These are phyloP conservation scores for Mycena floridula DNA, from an alignment of 768 basidiomycete species.

Conservation along the genomic window DNA sequence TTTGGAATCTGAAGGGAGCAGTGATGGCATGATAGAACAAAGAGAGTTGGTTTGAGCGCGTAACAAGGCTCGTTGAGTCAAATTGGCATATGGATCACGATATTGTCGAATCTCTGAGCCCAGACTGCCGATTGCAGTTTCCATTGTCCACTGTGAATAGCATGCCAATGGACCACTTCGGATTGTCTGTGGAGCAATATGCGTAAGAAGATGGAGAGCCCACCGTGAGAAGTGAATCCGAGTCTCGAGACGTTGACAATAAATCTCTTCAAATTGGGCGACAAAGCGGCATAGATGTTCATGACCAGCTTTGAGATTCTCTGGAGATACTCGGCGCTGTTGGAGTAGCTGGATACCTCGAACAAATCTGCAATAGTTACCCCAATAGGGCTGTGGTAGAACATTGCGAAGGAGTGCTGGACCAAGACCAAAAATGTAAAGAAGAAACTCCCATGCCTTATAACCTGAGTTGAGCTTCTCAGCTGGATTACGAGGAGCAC, in stretches of 20 bases:
- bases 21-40: slow-evolving; percentile 6
- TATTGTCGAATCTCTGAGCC: slow-evolving; percentile 19
- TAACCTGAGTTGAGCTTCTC: slow-evolving; percentile 24
- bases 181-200: slow-evolving; percentile 17
- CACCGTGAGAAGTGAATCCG: slow-evolving; percentile 24
- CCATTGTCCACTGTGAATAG: slow-evolving; percentile 24
- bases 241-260: slow-evolving; percentile 15
- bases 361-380: slow-evolving; percentile 19
- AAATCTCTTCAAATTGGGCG: slow-evolving; percentile 21
- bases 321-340: slow-evolving; percentile 11
- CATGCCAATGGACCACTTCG: slow-evolving; percentile 16
- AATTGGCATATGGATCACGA: slow-evolving; percentile 18
- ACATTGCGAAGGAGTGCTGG: slow-evolving; percentile 18
- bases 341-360: slow-evolving; percentile 14
- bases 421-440: slow-evolving; percentile 21
- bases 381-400: slow-evolving; percentile 14
- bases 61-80: slow-evolving; percentile 17
- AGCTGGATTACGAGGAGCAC: slow-evolving; percentile 24
- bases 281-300: slow-evolving; percentile 16
- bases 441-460: slow-evolving; percentile 22
- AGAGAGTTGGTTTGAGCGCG: slow-evolving; percentile 14
- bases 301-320: slow-evolving; percentile 12
- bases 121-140: slow-evolving; percentile 20
- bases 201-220: slow-evolving; percentile 19
- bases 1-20: neutral